Percentiles rank a stretch among this genome's conserved stretches.
phyloP scores from a whole-genome alignment of 306 rosid species.

The Dalbergia cultrata region DNA sequence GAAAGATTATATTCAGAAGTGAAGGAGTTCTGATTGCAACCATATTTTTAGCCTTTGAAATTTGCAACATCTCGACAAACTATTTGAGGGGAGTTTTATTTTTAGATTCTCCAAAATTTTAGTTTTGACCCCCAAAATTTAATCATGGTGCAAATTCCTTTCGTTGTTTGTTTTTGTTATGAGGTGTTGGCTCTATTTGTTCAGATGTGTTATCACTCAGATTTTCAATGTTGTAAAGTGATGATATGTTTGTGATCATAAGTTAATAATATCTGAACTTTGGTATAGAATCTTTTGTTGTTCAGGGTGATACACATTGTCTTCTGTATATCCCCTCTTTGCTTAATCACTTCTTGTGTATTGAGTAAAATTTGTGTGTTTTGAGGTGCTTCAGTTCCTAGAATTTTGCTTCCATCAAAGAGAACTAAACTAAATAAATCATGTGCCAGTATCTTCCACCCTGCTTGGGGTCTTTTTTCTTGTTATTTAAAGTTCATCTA shows the following conservation, averaged over 20 bases:
- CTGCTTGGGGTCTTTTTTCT: not conserved
- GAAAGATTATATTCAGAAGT: conserved; percentile 63
- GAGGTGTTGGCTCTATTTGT: not conserved
- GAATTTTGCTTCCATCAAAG: not conserved
- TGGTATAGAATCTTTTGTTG: not conserved
- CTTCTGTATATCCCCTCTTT: not conserved
- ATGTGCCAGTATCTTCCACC: not conserved
- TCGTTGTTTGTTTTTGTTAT: conserved; percentile 3
- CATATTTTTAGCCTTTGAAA: not conserved
- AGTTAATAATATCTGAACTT: conserved; percentile 38
- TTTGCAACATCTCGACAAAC: not conserved
- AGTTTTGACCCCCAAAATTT: not conserved
- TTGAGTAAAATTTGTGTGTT: not conserved
- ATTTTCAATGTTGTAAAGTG: conserved; percentile 3
- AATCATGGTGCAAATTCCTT: conserved; percentile 3
- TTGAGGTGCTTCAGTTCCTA: not conserved
- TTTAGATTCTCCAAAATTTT: not conserved
- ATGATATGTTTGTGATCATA: not conserved
- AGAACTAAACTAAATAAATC: not conserved
- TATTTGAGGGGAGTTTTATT: not conserved
- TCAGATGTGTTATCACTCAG: not conserved
- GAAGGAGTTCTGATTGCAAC: conserved; percentile 28
- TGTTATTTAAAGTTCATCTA: not conserved
- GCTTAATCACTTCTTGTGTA: not conserved
- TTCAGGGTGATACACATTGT: not conserved